These are phyloP conservation scores for Fusarium phyllophilum DNA, from an alignment of 2,329 filamentous ascomycete genomes.

Conservation along the genomic window DNA sequence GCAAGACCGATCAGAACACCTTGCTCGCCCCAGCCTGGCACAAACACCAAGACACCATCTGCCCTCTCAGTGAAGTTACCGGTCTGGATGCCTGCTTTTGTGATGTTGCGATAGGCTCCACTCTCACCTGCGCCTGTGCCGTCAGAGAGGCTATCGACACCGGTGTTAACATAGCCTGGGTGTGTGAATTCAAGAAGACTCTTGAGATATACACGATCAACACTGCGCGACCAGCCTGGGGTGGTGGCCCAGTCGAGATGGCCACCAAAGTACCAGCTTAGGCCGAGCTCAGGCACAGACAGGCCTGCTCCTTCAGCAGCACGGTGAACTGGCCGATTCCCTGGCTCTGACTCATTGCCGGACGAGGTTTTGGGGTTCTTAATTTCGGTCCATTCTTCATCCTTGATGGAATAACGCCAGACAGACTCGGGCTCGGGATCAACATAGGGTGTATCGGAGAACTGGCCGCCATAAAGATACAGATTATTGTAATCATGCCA, in stretches of 20 bases:
- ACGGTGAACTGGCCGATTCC: conserved; percentile 68
- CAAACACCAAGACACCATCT: conserved; percentile 77
- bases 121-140: conserved; percentile 66
- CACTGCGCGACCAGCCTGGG: conserved; percentile 73
- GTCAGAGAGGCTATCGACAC: conserved; percentile 64
- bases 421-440: conserved; percentile 69
- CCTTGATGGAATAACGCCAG: conserved; percentile 75
- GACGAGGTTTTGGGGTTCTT: conserved; percentile 68
- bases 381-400: conserved; percentile 71
- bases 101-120: conserved; percentile 79
- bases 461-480: conserved; percentile 80
- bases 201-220: conserved; percentile 74
- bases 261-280: conserved; percentile 83
- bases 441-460: conserved; percentile 69
- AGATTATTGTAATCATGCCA: conserved; percentile 78
- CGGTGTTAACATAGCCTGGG: conserved; percentile 73
- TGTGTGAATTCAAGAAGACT: conserved; percentile 81
- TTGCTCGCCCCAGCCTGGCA: conserved; percentile 77
- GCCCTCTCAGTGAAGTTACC: conserved; percentile 76
- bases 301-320: conserved; percentile 79
- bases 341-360: conserved; percentile 69
- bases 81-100: conserved; percentile 74
- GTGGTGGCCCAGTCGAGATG: conserved; percentile 72
- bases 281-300: conserved; percentile 73
- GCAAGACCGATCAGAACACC: conserved; percentile 78